Conservation (phyloP, 805 yeast species). For the Deakozyma indianensis region DNA sequence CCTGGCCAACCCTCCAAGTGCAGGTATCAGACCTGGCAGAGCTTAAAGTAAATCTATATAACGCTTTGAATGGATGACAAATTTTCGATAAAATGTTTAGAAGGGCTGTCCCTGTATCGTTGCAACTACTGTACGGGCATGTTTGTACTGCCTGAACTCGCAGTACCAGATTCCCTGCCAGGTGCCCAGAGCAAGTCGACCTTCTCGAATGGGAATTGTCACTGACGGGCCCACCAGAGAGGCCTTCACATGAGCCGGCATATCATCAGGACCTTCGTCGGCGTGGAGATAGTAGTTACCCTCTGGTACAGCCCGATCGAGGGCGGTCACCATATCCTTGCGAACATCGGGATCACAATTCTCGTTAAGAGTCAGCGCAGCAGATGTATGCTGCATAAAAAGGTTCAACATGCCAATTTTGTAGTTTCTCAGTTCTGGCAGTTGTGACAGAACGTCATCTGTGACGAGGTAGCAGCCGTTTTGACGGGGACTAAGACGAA, state of each 20-base stretch:
- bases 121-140: constrained; percentile 53
- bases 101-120: constrained; percentile 46
- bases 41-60: too few species aligned
- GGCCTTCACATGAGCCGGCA: constrained; percentile 70
- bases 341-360: constrained; percentile 73
- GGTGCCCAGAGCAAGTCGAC: constrained; percentile 56
- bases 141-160: constrained; percentile 55
- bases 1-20: background rate
- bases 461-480: constrained; percentile 63
- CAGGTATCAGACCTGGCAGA: background rate
- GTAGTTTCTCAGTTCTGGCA: constrained; percentile 47
- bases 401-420: constrained; percentile 51
- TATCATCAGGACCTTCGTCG: constrained; percentile 69
- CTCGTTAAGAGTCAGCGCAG: constrained; percentile 63
- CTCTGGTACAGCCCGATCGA: constrained; percentile 59
- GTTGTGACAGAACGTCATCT: constrained; percentile 38
- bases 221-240: constrained; percentile 45
- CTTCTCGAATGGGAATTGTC: constrained; percentile 55
- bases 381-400: constrained; percentile 69
- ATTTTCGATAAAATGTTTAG: too few species aligned
- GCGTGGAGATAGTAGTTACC: constrained; percentile 40
- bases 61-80: too few species aligned
- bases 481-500: constrained; percentile 39
- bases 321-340: constrained; percentile 46
- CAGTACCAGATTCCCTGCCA: constrained; percentile 77